Evolutionary conservation across 345 rosid genomes (phyloP).

Genomic region (Ceriops tagal): DNA sequence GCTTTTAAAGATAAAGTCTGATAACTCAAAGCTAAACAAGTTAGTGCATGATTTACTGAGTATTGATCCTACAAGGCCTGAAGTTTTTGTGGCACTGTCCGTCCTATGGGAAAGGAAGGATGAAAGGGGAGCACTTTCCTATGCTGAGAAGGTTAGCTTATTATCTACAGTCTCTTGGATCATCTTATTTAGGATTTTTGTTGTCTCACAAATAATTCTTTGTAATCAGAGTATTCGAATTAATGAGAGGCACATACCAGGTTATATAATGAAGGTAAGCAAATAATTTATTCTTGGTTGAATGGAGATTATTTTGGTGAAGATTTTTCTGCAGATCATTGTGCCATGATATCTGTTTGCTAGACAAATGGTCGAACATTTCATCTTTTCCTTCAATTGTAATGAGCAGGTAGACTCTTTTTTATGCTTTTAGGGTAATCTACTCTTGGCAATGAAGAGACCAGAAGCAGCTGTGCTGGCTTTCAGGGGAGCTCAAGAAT

Average conservation of each 20-base stretch:
- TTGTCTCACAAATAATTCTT: conserved; percentile 21
- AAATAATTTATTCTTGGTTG: conserved; percentile 15
- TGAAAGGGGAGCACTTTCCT: conserved; percentile 74
- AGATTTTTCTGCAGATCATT: conserved; percentile 7
- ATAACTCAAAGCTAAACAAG: conserved; percentile 73
- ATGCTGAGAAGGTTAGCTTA: conserved; percentile 88
- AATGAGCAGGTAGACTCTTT: not conserved
- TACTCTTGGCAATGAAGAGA: conserved; percentile 69
- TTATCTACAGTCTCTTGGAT: conserved; percentile 5
- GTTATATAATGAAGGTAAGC: conserved; percentile 87
- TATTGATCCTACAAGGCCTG: conserved; percentile 84
- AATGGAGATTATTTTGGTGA: conserved; percentile 15
- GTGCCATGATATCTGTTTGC: not conserved
- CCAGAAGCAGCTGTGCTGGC: conserved; percentile 88
- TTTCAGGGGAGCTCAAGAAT: conserved; percentile 89
- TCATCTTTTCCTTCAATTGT: not conserved
- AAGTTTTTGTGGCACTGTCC: conserved; percentile 83
- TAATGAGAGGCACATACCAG: conserved; percentile 90
- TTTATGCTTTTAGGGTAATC: conserved; percentile 60
- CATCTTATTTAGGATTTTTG: conserved; percentile 5
- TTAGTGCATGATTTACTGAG: conserved; percentile 85
- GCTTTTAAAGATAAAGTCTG: conserved; percentile 84
- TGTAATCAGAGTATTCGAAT: conserved; percentile 75
- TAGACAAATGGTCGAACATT: not conserved
- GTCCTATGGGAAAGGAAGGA: conserved; percentile 88